These are phyloP conservation scores for Sphagnum fallax DNA, from an alignment of 228 moss, liverwort and hornwort genomes.

Conservation along the genomic window DNA sequence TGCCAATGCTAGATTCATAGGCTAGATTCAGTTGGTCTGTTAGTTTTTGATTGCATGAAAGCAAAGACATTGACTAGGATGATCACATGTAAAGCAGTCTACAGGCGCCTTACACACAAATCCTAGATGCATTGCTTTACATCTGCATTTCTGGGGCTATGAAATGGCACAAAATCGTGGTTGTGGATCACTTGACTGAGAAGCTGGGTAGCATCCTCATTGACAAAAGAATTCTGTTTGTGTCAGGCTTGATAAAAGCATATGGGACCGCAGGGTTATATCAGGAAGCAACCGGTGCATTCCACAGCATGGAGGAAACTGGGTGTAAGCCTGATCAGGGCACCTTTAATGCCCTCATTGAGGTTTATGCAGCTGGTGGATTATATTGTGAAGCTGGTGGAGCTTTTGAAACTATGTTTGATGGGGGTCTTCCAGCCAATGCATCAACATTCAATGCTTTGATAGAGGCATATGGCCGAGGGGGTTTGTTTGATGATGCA, in stretches of 20 bases:
- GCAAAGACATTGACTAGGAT: no score
- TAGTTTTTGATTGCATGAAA: no score
- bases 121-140: no score
- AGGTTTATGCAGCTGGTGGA: conserved; percentile 69
- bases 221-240: no score
- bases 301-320: conserved; percentile 66
- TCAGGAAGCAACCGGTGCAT: conserved; percentile 58
- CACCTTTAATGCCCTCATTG: conserved; percentile 80
- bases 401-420: conserved; percentile 74
- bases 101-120: no score
- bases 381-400: conserved; percentile 87
- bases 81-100: no score
- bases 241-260: conserved; percentile 71
- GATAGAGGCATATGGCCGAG: conserved; percentile 87
- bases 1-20: no score
- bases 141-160: no score
- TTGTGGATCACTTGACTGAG: no score
- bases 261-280: conserved; percentile 94
- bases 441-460: conserved; percentile 80
- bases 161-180: no score
- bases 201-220: no score
- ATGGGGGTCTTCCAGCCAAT: conserved; percentile 41
- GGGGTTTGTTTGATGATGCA: conserved; percentile 90
- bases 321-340: conserved; percentile 69
- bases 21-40: no score